These are phyloP conservation scores for Dipodascus geniculatus DNA, from an alignment of 805 yeast species.

Conservation along the genomic window DNA sequence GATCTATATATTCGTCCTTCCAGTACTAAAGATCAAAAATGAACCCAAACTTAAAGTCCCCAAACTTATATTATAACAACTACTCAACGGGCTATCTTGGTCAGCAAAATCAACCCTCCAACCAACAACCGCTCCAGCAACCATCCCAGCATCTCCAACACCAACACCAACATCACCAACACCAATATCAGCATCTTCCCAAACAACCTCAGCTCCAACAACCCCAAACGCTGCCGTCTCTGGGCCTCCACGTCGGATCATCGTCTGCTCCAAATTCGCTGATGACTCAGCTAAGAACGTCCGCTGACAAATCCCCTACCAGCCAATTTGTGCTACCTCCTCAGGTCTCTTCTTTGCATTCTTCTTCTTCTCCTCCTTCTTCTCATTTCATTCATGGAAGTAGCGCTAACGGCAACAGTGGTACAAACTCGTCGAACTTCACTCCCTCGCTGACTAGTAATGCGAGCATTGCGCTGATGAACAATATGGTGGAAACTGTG, in stretches of 20 bases:
- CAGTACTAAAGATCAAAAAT: background rate
- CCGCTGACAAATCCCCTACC: background rate
- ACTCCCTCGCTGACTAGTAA: background rate
- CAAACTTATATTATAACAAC: background rate
- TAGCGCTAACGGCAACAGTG: background rate
- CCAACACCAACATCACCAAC: conserved; percentile 5
- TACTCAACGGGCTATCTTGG: background rate
- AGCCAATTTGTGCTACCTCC: background rate
- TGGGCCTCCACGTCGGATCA: background rate
- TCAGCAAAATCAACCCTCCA: background rate
- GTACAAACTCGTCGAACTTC: background rate
- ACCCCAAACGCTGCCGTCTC: background rate
- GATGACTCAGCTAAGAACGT: background rate
- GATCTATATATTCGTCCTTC: too few species aligned
- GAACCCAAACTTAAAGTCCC: background rate
- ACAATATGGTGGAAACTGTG: background rate
- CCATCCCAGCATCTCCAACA: conserved; percentile 6
- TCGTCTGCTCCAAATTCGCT: background rate
- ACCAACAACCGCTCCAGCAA: conserved; percentile 6
- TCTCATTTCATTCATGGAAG: background rate
- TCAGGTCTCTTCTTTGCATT: background rate
- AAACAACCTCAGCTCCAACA: conserved; percentile 3
- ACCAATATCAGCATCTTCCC: conserved; percentile 3
- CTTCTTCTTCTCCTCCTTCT: conserved; percentile 3
- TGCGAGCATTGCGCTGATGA: background rate